Base-by-base conservation (phyloP, 177 flowering plant genomes). In the Vitis hybrid region DNA sequence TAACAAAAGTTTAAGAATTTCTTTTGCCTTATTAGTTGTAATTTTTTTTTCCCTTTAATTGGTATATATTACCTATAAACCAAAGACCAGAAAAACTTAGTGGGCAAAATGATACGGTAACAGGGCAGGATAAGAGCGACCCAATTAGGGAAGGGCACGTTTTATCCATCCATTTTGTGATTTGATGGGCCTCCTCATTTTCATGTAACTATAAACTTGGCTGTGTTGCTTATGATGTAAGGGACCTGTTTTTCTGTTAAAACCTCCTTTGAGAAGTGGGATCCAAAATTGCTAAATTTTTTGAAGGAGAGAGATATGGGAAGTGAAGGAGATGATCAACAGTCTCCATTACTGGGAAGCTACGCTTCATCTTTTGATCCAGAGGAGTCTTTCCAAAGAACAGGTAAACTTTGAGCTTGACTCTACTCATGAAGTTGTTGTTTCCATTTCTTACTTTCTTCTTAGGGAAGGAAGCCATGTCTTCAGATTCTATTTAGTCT, bases 341-440 rank as follows among this genome's bases (percentile, higher is more conserved):
- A 62, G 49, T 10, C 58, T 14, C 63, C 71, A n/a, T 50, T 73
- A 14, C 56, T 73, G 8, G 60, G 13, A 45, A 45, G 60, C 67
- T 14, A 3, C 33, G 18, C 61, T 73, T 61, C 70, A 39, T 7
- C 18, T 51, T 14, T 52, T n/a, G 49, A 18, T 15, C 11, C 56
- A 10, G 50, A 39, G 19, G 62, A 29, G 5, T 11, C 67, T 15
- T 19, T 65, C 62, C 55, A 67, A 73, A 62, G 76, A 73, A 73
- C 71, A 48, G 76, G 76, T 73, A 62, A 9, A 39, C 45, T 39
- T 26, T 26, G 29, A 26, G 29, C 29, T 26, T 26, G 0, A 39
- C 45, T 39, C 45, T 4, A 1, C 45, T 39, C 8, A 0, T 39
- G 45, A 39, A 39, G 1, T 22, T 22, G 15, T 53, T 14, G 15